phyloP scores from a whole-genome alignment of 2,329 filamentous ascomycete genomes.

The Ceratocystis alfenasii region DNA sequence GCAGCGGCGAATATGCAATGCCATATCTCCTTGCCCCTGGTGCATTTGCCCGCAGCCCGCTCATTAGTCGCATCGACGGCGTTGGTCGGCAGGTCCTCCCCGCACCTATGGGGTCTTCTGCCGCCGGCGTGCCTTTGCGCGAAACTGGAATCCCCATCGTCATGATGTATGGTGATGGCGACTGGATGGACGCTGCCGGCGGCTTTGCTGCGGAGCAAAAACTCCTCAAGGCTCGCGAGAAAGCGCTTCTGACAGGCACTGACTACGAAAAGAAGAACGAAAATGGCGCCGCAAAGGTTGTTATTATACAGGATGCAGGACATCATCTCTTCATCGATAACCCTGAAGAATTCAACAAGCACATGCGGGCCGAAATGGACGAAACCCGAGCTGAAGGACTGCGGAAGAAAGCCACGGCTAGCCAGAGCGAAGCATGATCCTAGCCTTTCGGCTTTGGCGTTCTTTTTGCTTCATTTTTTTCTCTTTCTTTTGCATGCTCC shows the following conservation, averaged over 20 bases:
- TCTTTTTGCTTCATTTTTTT: neutral
- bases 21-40: conserved; percentile 88
- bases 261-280: conserved; percentile 58
- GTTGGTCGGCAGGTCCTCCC: conserved; percentile 60
- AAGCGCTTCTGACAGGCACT: conserved; percentile 48
- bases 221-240: conserved; percentile 54
- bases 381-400: conserved; percentile 33
- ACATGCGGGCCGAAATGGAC: conserved; percentile 42
- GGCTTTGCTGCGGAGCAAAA: conserved; percentile 70
- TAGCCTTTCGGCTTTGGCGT: neutral
- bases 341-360: conserved; percentile 44
- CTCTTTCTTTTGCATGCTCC: neutral
- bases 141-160: conserved; percentile 69
- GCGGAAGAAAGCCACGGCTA: conserved; percentile 12
- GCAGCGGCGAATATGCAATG: conserved; percentile 86
- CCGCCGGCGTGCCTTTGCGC: conserved; percentile 25
- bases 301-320: conserved; percentile 55
- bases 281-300: conserved; percentile 69
- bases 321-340: conserved; percentile 52
- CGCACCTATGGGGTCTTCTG: conserved; percentile 25
- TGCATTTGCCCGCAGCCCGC: conserved; percentile 75
- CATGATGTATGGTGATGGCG: conserved; percentile 92
- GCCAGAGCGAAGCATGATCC: neutral
- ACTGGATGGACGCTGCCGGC: conserved; percentile 96
- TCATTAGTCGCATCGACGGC: conserved; percentile 76